Evolutionary conservation across 176 grass and related monocot species (phyloP).

Genomic region (barley (Hordeum vulgare)): DNA sequence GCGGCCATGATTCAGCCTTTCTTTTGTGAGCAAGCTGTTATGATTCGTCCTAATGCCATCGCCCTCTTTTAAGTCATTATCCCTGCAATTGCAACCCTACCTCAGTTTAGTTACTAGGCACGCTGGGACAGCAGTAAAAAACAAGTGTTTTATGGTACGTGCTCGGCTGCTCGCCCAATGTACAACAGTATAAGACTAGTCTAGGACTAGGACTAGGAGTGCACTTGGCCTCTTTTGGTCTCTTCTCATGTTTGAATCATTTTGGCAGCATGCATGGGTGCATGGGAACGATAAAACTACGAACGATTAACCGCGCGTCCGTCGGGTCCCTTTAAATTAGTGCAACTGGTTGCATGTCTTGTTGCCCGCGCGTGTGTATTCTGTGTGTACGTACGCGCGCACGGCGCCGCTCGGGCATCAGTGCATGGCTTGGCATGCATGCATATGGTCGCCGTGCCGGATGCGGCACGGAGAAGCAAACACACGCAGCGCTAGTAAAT

Average conservation of each 20-base stretch:
- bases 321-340: not conserved
- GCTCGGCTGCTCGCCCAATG: not conserved
- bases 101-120: not conserved
- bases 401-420: not conserved
- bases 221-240: not conserved
- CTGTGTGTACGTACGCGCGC: not conserved
- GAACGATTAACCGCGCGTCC: not conserved
- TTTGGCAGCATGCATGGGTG: not conserved
- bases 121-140: not conserved
- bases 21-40: not conserved
- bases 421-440: not conserved
- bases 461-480: constrained; percentile 38
- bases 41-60: not conserved
- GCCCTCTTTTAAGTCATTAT: not conserved
- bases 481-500: not conserved
- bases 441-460: constrained; percentile 17
- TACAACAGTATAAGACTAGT: not conserved
- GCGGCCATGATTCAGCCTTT: constrained; percentile 5
- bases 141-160: not conserved
- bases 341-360: not conserved
- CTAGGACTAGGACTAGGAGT: not conserved
- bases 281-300: constrained; percentile 23
- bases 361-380: not conserved
- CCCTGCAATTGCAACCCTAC: not conserved
- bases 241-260: constrained; percentile 28